Evolutionary conservation across 2,329 filamentous ascomycete genomes (phyloP).

Genomic region (Aspergillus tamarii): DNA sequence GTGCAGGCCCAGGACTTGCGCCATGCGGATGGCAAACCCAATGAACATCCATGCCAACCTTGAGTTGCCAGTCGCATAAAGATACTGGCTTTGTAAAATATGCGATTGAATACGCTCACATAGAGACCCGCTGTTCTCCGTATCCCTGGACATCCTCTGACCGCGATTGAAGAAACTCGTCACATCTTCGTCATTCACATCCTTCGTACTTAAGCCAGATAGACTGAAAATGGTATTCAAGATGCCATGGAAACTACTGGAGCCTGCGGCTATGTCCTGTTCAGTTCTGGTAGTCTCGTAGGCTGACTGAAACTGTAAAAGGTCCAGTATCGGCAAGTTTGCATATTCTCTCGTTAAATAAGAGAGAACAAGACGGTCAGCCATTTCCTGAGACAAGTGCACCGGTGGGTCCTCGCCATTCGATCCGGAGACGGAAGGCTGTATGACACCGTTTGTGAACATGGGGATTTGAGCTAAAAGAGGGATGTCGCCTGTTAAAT

Average conservation of each 20-base stretch:
- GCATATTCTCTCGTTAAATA: slow-evolving; percentile 31
- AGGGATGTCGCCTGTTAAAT: background rate
- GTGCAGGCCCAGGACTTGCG: slow-evolving; percentile 25
- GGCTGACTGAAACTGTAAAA: slow-evolving; percentile 19
- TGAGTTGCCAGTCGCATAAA: slow-evolving; percentile 25
- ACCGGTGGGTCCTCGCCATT: background rate
- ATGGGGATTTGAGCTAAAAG: background rate
- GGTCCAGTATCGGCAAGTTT: slow-evolving; percentile 29
- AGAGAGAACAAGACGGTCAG: slow-evolving; percentile 21
- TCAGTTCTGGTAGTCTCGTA: slow-evolving; percentile 16
- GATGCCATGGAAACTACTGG: slow-evolving; percentile 20
- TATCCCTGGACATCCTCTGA: slow-evolving; percentile 21
- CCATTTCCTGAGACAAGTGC: slow-evolving; percentile 18
- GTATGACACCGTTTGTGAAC: background rate
- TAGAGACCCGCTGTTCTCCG: slow-evolving; percentile 15
- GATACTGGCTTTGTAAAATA: slow-evolving; percentile 27
- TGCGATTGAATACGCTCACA: slow-evolving; percentile 24
- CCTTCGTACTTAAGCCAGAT: slow-evolving; percentile 16
- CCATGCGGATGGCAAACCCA: slow-evolving; percentile 25
- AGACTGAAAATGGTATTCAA: slow-evolving; percentile 27
- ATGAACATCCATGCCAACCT: slow-evolving; percentile 27
- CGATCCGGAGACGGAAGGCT: background rate
- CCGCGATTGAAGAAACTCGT: slow-evolving; percentile 21
- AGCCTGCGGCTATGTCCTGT: slow-evolving; percentile 9
- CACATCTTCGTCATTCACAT: slow-evolving; percentile 13